Evolutionary conservation across 2,329 filamentous ascomycete species (phyloP), one percentile per base, ranked within the genome.

Genomic region (Diaporthe amygdali): DNA sequence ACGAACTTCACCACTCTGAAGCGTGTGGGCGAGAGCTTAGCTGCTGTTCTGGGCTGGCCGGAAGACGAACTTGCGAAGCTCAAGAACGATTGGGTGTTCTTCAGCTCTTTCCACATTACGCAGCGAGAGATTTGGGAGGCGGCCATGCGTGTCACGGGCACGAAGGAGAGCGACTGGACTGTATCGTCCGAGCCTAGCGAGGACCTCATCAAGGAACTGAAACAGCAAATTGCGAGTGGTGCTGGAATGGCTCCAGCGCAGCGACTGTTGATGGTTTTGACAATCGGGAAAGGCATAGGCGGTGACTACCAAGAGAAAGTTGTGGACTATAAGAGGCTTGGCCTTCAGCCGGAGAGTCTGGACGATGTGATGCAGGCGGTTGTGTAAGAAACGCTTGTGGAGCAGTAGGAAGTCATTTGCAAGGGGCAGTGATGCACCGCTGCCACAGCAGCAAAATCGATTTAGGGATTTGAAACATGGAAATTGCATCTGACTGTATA

Each of bases 31-130:
- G 78, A 78, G 39, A 75, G 80, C n/a, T 74, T 81, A 8, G 80
- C 81, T 9, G 77, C 75, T 39, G 73, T 81, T 4, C 74, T 84
- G 15, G 76, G 78, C 46, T 77, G 82, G 37, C 79, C 80, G 0
- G 78, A 81, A 25, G 75, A 71, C 14, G 77, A 77, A 17, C 75
- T 81, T 2, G 73, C 75, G 2, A 44, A 66, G 54, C 74, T 76
- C 66, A 76, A 74, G 67, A 82, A 84, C 68, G 74, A 71, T 10
- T 78, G 76, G 34, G 74, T 82, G 9, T 80, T 76, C 72, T 76
- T 81, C 39, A 78, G 80, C 55, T 82, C 81, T 15, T 81, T 82
- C 68, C 76, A 76, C 17, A 72, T 78, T 10, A 81, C 78, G n/a
- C 80, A 81, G 59, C 73, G 75, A 3, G 79, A 82, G 34, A 75